These are phyloP conservation scores for Nepenthes alata DNA, from an alignment of 179 eudicot species.

Conservation along the genomic window DNA sequence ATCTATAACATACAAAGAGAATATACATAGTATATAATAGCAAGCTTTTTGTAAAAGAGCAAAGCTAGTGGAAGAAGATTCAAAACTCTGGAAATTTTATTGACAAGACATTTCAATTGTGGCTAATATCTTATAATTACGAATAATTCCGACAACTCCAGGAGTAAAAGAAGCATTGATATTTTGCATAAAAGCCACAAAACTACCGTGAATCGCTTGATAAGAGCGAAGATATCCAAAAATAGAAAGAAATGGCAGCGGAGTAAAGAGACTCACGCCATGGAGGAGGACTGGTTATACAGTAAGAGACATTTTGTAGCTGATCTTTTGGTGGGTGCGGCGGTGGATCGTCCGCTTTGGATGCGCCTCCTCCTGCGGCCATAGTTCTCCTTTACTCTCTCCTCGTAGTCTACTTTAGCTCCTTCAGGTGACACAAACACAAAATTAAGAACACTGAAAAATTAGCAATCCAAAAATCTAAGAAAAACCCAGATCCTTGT, in stretches of 20 bases:
- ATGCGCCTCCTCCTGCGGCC: conserved; percentile 67
- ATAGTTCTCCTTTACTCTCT: conserved; percentile 16
- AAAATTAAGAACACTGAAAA: conserved; percentile 1
- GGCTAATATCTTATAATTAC: too few species aligned
- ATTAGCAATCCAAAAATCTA: conserved; percentile 2
- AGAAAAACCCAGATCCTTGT: conserved; percentile 36
- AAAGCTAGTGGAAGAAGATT: conserved; percentile 10
- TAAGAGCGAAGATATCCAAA: conserved; percentile 12
- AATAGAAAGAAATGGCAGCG: conserved; percentile 3
- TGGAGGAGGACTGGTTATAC: conserved; percentile 95
- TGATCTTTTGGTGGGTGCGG: conserved; percentile 96
- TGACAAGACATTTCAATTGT: too few species aligned
- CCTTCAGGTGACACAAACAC: background rate
- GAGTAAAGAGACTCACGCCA: conserved; percentile 67
- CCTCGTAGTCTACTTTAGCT: conserved; percentile 8
- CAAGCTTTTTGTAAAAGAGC: conserved; percentile 10
- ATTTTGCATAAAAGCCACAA: conserved; percentile 1
- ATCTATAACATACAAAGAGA: conserved; percentile 10
- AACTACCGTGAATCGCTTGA: conserved; percentile 6
- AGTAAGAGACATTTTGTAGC: conserved; percentile 79
- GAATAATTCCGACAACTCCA: too few species aligned
- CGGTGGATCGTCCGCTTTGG: conserved; percentile 57
- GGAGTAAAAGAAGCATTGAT: background rate
- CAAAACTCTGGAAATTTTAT: conserved; percentile 10
- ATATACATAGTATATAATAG: conserved; percentile 4